phyloP scores from a whole-genome alignment of 306 rosid genomes.

The Arachis hypogaea region DNA sequence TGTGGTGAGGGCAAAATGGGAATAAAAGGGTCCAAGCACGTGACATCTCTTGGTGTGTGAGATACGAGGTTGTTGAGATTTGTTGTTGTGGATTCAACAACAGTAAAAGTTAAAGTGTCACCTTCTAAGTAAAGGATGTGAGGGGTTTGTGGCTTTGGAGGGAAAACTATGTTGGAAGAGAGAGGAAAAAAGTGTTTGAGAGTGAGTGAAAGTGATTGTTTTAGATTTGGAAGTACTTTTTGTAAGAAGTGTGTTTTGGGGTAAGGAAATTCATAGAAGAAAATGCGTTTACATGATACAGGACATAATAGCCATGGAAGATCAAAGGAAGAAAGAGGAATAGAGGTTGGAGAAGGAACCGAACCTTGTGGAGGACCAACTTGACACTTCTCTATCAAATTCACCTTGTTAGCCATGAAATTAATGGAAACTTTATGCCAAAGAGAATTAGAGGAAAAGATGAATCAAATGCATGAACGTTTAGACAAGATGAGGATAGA shows the following conservation, averaged over 20 bases:
- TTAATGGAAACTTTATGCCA: too few relatives aligned
- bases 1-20: slow-evolving; percentile 9
- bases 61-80: slow-evolving; percentile 10
- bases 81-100: slow-evolving; percentile 7
- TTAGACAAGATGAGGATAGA: too few relatives aligned
- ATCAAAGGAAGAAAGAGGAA: slow-evolving; percentile 29
- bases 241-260: slow-evolving; percentile 30
- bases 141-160: slow-evolving; percentile 30
- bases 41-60: slow-evolving; percentile 12
- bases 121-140: slow-evolving; percentile 23
- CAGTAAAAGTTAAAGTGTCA: neutral
- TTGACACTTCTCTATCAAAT: slow-evolving; percentile 2
- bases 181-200: slow-evolving; percentile 35
- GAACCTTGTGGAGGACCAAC: slow-evolving; percentile 31
- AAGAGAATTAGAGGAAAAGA: too few relatives aligned
- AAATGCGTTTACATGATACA: neutral
- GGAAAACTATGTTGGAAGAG: slow-evolving; percentile 12
- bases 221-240: slow-evolving; percentile 23
- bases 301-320: slow-evolving; percentile 19
- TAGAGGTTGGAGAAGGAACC: slow-evolving; percentile 7
- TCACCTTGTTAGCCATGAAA: neutral
- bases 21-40: neutral
- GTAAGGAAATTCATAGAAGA: slow-evolving; percentile 30
- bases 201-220: slow-evolving; percentile 34
- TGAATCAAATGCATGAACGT: too few relatives aligned